Base-by-base conservation (phyloP, 1,284 basidiomycete species). In the Ceratobasidium theobromae region DNA sequence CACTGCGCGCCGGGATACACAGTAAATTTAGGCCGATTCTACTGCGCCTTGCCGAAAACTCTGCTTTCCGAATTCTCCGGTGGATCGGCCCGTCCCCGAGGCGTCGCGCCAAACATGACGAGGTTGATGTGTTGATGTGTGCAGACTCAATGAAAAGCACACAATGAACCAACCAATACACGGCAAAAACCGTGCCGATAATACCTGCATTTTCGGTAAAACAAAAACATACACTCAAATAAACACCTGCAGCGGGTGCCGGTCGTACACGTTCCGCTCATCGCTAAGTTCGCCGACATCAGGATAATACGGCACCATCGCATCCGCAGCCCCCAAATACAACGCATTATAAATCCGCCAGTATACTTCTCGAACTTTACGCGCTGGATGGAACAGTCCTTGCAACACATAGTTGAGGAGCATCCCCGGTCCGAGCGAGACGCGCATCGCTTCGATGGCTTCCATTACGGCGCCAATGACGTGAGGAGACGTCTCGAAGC, bases 391-490 rank as follows among this genome's bases (percentile, higher is more conserved):
- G 84, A 93, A 96, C 66, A 98, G 77, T 1, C 95, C 95, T 76
- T 95, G 93, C n/a, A 95, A 79, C 32, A 89, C 86, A 74, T 97
- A 95, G 74, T 89, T 91, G 70, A 99, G 80, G 33, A 99, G 80
- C 3, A 98, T 85, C 35, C 97, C 97, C 0, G 96, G 94, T 0
- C 97, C 97, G 27, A 99, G 80, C 5, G 94, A 94, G 45, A 99
- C 89, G 23, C 95, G 85, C 93, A 99, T 97, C 2, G 92, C 91
- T 77, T 99, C 97, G 73, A 99, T 84, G 0, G 95, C 95, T 60
- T 96, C 94, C 91, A 95, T 95, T 54, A 96, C 91, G 3, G 93
- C 93, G 35, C 94, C 94, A 71, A 99, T 98, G 68, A 99, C 95
- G 79, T 99, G 97, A 1, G 97, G 97, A 32, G 89, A 93, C 0